Percentiles rank a stretch among this genome's conserved stretches.
Conservation (phyloP, 2,329 filamentous ascomycete genomes). For the Phyllosticta capitalensis region DNA sequence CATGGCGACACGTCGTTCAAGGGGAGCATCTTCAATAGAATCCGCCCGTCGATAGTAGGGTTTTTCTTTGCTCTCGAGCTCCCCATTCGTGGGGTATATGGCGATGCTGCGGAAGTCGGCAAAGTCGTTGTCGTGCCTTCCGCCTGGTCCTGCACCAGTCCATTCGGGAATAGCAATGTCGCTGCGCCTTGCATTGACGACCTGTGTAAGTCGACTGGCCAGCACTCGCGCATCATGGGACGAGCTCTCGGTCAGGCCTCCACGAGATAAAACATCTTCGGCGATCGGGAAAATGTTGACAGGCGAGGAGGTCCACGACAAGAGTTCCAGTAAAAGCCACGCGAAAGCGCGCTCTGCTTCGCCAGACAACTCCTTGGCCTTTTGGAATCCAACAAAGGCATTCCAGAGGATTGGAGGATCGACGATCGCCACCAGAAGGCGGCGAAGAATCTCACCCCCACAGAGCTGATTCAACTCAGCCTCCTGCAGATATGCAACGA, state of each 20-base stretch:
- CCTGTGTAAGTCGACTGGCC: constrained; percentile 44
- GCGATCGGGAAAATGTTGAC: not conserved
- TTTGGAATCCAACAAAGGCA: constrained; percentile 29
- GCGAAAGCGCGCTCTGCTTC: constrained; percentile 25
- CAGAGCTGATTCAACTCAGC: constrained; percentile 40
- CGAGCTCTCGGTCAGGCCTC: constrained; percentile 19
- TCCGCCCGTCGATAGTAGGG: constrained; percentile 48
- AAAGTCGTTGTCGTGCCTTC: constrained; percentile 66
- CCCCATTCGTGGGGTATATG: constrained; percentile 57
- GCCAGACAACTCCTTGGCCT: constrained; percentile 17
- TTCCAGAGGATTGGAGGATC: constrained; percentile 49
- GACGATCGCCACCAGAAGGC: constrained; percentile 38
- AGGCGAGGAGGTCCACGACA: constrained; percentile 21
- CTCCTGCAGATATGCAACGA: constrained; percentile 31
- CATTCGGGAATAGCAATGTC: not conserved
- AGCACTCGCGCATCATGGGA: constrained; percentile 45
- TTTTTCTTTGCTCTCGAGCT: constrained; percentile 45
- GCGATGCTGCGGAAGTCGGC: constrained; percentile 50
- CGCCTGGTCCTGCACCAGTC: constrained; percentile 40
- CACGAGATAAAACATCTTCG: not conserved
- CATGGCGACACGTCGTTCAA: constrained; percentile 30
- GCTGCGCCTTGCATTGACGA: constrained; percentile 36
- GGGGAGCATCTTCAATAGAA: constrained; percentile 37
- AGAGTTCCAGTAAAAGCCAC: constrained; percentile 37
- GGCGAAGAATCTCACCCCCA: constrained; percentile 41